Evolutionary conservation across 2,329 filamentous ascomycete genomes (phyloP).

Genomic region (Trichoderma sp.): DNA sequence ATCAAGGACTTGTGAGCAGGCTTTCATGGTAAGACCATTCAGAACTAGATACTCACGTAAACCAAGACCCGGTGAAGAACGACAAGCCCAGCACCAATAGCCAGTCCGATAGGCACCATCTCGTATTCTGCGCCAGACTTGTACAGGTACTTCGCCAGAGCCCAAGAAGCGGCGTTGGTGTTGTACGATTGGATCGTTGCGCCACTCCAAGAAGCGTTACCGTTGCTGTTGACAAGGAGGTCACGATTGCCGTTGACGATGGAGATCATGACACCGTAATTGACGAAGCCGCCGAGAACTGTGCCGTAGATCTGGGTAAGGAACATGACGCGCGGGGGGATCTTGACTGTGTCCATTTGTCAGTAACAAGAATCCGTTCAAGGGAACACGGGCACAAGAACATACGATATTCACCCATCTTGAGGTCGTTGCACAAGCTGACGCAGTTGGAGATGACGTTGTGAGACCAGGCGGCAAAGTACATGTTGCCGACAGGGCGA

Average conservation of each 20-base stretch:
- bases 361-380: slow-evolving; percentile 16
- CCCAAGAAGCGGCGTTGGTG: slow-evolving; percentile 52
- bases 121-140: slow-evolving; percentile 46
- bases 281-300: slow-evolving; percentile 55
- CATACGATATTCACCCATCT: slow-evolving; percentile 61
- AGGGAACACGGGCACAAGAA: neutral
- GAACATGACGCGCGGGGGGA: slow-evolving; percentile 59
- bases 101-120: slow-evolving; percentile 54
- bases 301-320: slow-evolving; percentile 59
- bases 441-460: slow-evolving; percentile 56
- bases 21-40: neutral
- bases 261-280: slow-evolving; percentile 59
- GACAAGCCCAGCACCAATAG: slow-evolving; percentile 51
- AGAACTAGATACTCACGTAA: slow-evolving; percentile 39
- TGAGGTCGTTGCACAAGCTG: slow-evolving; percentile 55
- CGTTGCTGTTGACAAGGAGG: slow-evolving; percentile 49
- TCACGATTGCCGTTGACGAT: slow-evolving; percentile 55
- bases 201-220: slow-evolving; percentile 56
- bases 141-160: slow-evolving; percentile 58
- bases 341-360: slow-evolving; percentile 49
- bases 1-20: slow-evolving; percentile 9
- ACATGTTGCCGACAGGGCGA: slow-evolving; percentile 59
- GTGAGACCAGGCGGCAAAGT: slow-evolving; percentile 62
- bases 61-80: slow-evolving; percentile 48
- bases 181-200: slow-evolving; percentile 54